Base-by-base conservation (phyloP, 805 yeast species). In the Candida chilensis region DNA sequence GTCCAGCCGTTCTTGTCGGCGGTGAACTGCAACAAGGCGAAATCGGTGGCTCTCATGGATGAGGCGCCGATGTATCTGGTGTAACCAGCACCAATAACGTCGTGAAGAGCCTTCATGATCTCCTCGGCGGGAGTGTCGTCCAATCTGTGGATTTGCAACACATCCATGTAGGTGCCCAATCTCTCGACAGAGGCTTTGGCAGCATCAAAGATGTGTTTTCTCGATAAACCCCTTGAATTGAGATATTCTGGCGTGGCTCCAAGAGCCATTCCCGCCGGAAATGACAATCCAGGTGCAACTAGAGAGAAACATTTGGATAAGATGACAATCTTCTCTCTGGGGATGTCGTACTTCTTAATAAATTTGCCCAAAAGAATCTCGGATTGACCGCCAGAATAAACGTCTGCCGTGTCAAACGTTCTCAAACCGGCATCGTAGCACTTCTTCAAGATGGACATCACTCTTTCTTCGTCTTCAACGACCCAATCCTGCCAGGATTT, bases 21-120 rank as follows among this genome's bases (percentile, higher is more conserved):
- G 32, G 63, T 50, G 35, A 48, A 53, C 43, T 78, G 84, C 42
- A 72, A 40, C 40, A 60, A 64, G 2, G 62, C 71, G 45, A 77
- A 75, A 39, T 75, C 72, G 13, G 54, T 48, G 2, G 77, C 66
- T 38, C 57, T 56, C 82, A 77, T 75, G 1, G 77, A 52, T 1
- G 80, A 74, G 2, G 82, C 81, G 10, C 83, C 83, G 35, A 77
- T 61, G 45, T 76, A 76, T 30, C 79, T 55, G 3, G 60, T 59
- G 16, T 52, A 43, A 11, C 78, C 78, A 20, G 40, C 32, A 24
- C 57, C 54, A 16, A 71, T 67, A 13, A 68, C 57, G 36, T 67
- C 73, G 42, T 76, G 66, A 42, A 75, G 52, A 1, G 80, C 67
- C 40, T 51, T 64, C 78, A 75, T 73, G 19, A 61, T 66, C 40